Evolutionary conservation across 768 basidiomycete species (phyloP).

Genomic region (Rhodocollybia butyracea): DNA sequence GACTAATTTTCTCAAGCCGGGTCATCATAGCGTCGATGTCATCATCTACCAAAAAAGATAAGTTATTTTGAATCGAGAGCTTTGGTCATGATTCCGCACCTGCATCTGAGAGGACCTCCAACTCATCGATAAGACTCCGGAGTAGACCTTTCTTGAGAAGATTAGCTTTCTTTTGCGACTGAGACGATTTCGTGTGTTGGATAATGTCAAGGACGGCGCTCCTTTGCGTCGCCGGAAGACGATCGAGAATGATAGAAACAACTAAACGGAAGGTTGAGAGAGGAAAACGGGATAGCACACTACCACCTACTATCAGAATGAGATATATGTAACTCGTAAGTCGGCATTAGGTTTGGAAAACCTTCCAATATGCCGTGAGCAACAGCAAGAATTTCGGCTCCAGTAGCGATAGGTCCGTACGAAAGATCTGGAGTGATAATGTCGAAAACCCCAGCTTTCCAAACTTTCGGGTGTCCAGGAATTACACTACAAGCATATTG

Average conservation of each 20-base stretch:
- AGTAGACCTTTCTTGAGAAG: conserved; percentile 69
- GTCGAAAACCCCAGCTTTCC: conserved; percentile 78
- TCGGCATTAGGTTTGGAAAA: conserved; percentile 66
- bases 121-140: conserved; percentile 65
- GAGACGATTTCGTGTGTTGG: conserved; percentile 58
- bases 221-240: conserved; percentile 57
- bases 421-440: conserved; percentile 75
- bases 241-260: conserved; percentile 57
- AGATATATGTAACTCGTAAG: conserved; percentile 75
- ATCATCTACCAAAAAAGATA: conserved; percentile 38
- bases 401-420: conserved; percentile 62
- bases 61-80: neutral
- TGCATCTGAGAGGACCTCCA: conserved; percentile 65
- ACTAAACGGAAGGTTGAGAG: conserved; percentile 42
- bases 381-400: conserved; percentile 71
- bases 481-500: conserved; percentile 40
- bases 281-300: neutral
- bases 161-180: conserved; percentile 65
- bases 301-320: conserved; percentile 64
- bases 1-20: conserved; percentile 59
- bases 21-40: conserved; percentile 56
- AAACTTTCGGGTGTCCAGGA: conserved; percentile 68
- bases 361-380: conserved; percentile 63
- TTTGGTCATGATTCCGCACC: conserved; percentile 38
- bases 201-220: conserved; percentile 61